Conservation (phyloP, 2,329 filamentous ascomycete species). For the Venturia asperata region DNA sequence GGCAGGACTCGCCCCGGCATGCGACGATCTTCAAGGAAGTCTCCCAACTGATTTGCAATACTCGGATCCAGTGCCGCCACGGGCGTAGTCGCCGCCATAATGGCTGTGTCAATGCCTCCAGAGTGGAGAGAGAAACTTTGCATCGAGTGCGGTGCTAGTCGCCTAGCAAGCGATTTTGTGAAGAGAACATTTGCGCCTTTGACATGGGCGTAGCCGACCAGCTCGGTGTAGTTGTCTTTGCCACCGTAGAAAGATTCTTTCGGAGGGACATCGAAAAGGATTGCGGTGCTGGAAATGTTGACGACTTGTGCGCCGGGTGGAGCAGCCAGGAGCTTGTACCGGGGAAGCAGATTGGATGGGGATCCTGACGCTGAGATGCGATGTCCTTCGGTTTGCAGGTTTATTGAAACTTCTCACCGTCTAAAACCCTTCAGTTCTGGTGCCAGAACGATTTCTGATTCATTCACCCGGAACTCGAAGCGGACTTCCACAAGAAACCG, state of each 20-base stretch:
- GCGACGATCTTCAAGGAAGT: neutral
- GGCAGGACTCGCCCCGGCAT: neutral
- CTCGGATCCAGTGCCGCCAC: neutral
- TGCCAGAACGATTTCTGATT: too few relatives aligned
- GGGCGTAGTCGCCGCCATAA: neutral
- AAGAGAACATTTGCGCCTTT: slow-evolving; percentile 1
- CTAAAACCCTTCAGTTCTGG: too few relatives aligned
- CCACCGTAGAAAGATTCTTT: neutral
- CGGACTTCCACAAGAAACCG: too few relatives aligned
- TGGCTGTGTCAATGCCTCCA: neutral
- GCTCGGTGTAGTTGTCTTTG: neutral
- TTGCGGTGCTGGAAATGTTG: neutral
- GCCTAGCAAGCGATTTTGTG: neutral
- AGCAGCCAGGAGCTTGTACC: too few relatives aligned
- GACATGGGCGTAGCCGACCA: neutral
- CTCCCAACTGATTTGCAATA: neutral
- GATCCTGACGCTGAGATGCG: too few relatives aligned
- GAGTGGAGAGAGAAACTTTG: neutral
- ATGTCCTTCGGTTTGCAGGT: too few relatives aligned
- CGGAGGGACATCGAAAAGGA: neutral
- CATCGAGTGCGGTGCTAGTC: neutral
- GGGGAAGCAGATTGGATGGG: too few relatives aligned
- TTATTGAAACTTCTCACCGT: too few relatives aligned
- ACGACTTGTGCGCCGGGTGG: neutral
- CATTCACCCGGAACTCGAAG: too few relatives aligned